These are phyloP conservation scores for Dactylorhiza incarnata DNA, from an alignment of 106 monocot genomes.

Conservation along the genomic window DNA sequence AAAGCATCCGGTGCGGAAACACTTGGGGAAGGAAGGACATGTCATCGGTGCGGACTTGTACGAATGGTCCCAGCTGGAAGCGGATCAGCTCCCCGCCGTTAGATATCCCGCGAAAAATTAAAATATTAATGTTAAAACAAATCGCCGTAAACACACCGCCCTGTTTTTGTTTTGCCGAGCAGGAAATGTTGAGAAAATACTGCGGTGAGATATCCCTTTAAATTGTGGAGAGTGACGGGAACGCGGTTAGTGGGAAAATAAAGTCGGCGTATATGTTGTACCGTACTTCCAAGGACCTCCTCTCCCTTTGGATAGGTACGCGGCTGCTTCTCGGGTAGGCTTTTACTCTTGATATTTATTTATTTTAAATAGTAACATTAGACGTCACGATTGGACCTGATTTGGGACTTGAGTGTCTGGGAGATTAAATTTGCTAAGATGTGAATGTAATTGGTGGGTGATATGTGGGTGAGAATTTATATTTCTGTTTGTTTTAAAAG, in stretches of 20 bases:
- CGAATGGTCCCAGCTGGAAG: neutral
- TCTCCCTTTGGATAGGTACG: slow-evolving; percentile 1
- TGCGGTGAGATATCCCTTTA: neutral
- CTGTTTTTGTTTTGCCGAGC: neutral
- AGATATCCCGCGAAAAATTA: neutral
- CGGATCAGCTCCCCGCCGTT: neutral
- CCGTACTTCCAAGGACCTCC: slow-evolving; percentile 8
- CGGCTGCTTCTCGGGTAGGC: slow-evolving; percentile 3
- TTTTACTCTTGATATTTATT: neutral
- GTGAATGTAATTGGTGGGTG: neutral
- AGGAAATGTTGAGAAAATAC: neutral
- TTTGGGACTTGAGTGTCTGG: neutral
- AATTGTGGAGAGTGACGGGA: neutral
- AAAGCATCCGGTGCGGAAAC: slow-evolving; percentile 2
- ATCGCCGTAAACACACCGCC: neutral
- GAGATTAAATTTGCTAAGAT: neutral
- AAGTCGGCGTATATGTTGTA: neutral
- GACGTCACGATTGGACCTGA: neutral
- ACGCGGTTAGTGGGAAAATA: neutral
- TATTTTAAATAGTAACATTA: neutral
- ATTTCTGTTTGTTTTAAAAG: neutral
- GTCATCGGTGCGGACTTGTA: slow-evolving; percentile 6
- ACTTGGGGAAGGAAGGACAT: slow-evolving; percentile 7
- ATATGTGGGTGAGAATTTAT: neutral
- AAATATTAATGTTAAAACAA: neutral